phyloP scores from a whole-genome alignment of 805 yeast species.

The Nakazawaea peltata region DNA sequence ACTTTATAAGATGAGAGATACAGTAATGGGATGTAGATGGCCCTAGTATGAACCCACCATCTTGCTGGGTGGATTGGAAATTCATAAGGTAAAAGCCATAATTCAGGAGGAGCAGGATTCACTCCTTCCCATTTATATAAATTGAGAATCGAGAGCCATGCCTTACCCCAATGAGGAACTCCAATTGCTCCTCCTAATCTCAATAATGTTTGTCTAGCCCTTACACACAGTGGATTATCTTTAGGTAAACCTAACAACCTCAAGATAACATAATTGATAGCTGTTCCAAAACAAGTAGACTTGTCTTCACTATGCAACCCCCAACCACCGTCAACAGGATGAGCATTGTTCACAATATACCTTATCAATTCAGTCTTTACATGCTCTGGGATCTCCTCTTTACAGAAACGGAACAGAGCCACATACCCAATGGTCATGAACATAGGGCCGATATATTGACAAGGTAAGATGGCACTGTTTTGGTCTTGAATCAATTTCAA shows the following conservation, averaged over 20 bases:
- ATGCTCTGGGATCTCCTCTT: slow-evolving; percentile 59
- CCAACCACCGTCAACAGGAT: slow-evolving; percentile 99
- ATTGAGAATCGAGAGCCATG: slow-evolving; percentile 76
- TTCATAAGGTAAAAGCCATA: slow-evolving; percentile 79
- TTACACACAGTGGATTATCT: slow-evolving; percentile 68
- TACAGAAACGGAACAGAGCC: slow-evolving; percentile 62
- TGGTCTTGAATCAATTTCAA: slow-evolving; percentile 64
- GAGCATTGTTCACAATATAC: slow-evolving; percentile 84
- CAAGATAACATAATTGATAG: slow-evolving; percentile 75
- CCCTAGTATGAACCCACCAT: slow-evolving; percentile 99
- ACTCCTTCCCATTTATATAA: slow-evolving; percentile 94
- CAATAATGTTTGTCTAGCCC: slow-evolving; percentile 65
- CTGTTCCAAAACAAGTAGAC: slow-evolving; percentile 92
- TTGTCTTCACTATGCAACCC: slow-evolving; percentile 91
- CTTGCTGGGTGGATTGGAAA: slow-evolving; percentile 87
- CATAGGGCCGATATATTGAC: slow-evolving; percentile 97
- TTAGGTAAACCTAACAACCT: slow-evolving; percentile 71
- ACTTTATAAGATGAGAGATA: slow-evolving; percentile 56
- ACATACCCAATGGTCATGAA: slow-evolving; percentile 90
- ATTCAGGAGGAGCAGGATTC: slow-evolving; percentile 95
- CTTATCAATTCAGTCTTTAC: slow-evolving; percentile 66
- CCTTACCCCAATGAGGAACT: slow-evolving; percentile 96
- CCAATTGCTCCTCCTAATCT: slow-evolving; percentile 85
- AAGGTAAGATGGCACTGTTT: slow-evolving; percentile 78
- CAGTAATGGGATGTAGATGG: slow-evolving; percentile 81